A percentile compares a stretch with the other conserved stretches of the same genome.
phyloP scores from a whole-genome alignment of 805 yeast species.

The Saccharomycopsis sp. region DNA sequence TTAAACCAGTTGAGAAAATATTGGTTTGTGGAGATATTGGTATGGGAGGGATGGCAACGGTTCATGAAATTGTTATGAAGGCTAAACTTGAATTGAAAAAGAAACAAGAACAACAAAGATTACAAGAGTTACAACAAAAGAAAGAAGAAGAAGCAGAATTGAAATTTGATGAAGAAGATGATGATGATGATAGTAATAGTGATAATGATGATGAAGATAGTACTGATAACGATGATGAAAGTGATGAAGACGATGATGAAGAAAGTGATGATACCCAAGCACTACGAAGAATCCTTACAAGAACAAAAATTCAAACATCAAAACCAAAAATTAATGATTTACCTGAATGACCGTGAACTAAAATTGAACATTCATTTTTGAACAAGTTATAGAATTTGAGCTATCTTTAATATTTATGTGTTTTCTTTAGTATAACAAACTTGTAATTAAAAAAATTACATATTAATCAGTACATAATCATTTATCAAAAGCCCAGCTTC shows the following conservation, averaged over 20 bases:
- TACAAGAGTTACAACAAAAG: slow-evolving; percentile 7
- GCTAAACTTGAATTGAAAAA: slow-evolving; percentile 25
- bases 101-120: too few relatives aligned
- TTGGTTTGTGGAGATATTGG: slow-evolving; percentile 77
- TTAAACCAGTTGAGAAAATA: slow-evolving; percentile 76
- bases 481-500: too few relatives aligned
- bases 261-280: slow-evolving; percentile 5
- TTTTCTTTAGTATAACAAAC: not conserved
- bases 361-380: too few relatives aligned
- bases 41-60: slow-evolving; percentile 89
- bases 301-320: not conserved
- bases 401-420: too few relatives aligned
- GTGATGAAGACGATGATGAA: slow-evolving; percentile 9
- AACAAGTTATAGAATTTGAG: too few relatives aligned
- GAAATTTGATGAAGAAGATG: slow-evolving; percentile 15
- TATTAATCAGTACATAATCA: too few relatives aligned
- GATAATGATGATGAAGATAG: slow-evolving; percentile 7
- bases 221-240: slow-evolving; percentile 6
- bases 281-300: too few relatives aligned
- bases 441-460: too few relatives aligned
- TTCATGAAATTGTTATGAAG: slow-evolving; percentile 60
- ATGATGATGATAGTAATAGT: slow-evolving; percentile 5
- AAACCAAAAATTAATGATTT: too few relatives aligned
- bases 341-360: too few relatives aligned
- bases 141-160: slow-evolving; percentile 11